Evolutionary conservation across 2,329 filamentous ascomycete species (phyloP), one percentile per base, ranked within the genome.

Genomic region (Calonectria fujianensis): DNA sequence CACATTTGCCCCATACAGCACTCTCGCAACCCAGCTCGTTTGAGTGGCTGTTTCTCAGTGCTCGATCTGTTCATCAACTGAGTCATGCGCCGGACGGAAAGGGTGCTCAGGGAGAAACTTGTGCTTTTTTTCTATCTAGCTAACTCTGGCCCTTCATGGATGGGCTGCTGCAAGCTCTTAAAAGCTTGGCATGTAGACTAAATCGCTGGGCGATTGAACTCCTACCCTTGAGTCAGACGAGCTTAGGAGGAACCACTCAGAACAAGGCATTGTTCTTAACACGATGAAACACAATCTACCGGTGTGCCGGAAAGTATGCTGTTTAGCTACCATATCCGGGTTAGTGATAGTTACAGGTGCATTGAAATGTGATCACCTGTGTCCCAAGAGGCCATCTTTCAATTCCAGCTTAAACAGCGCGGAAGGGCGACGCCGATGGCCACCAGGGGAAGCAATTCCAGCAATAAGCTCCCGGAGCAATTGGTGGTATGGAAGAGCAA

Each of bases 391-490:
- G 32, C 20, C 54, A 27, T 37, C n/a, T 14, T 37, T 39, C 14
- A 13, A 37, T 27, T 35, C 35, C 35, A 7, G 20, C 13, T 29
- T 18, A n/a, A 18, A 14, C 9, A 39, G 37, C 57, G 16, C 16
- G 37, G 57, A 24, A 39, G 57, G 52, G 27, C 6, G 18, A 63
- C 35, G 57, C 35, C 35, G 35, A 63, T 29, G 9, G 57, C 35
- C 35, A 27, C 57, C 57, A 41, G 39, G 57, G 57, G 57, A 35
- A 13, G 13, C 57, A 41, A 63, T 63, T 63, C 57, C 35, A 63
- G 32, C 24, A 10, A 41, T 3, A 63, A 41, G 24, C 24, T 41
- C 37, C 57, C 57, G 57, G 41, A 29, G 24, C 54, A 63, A 41
- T 20, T 39, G 27, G 57, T 41, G 57, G 57, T 37, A 63, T 63